A percentile compares a stretch with the other conserved stretches of the same genome.
These are phyloP conservation scores for Letharia lupina DNA, from an alignment of 495 filamentous ascomycete genomes.

Conservation along the genomic window DNA sequence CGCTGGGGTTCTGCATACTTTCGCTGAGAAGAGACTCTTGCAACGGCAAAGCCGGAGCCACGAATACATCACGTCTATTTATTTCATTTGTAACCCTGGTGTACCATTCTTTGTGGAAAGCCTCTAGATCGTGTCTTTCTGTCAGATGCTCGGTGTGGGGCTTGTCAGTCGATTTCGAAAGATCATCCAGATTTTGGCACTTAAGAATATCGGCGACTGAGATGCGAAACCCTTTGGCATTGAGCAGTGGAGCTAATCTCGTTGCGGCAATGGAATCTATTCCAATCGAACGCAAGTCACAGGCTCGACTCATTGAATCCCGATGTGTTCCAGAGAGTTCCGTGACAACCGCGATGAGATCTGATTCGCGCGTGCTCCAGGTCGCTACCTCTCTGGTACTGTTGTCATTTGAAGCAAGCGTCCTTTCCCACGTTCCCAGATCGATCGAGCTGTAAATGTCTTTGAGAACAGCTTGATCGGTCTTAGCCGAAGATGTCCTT, in stretches of 20 bases:
- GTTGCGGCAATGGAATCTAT: slow-evolving; percentile 35
- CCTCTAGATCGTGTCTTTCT: slow-evolving; percentile 24
- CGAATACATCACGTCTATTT: slow-evolving; percentile 16
- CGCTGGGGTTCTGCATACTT: slow-evolving; percentile 29
- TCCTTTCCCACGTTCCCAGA: slow-evolving; percentile 30
- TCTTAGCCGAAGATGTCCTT: slow-evolving; percentile 32
- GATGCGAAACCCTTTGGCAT: slow-evolving; percentile 24
- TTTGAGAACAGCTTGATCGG: slow-evolving; percentile 30
- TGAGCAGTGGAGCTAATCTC: slow-evolving; percentile 28
- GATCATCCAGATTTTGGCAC: slow-evolving; percentile 27
- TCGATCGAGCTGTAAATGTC: slow-evolving; percentile 28
- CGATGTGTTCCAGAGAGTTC: slow-evolving; percentile 26
- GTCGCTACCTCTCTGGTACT: slow-evolving; percentile 1
- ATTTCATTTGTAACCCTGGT: slow-evolving; percentile 17
- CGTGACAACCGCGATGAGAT: slow-evolving; percentile 26
- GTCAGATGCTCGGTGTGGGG: neutral
- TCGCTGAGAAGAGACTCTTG: slow-evolving; percentile 35
- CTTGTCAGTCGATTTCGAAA: neutral
- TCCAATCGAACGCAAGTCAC: slow-evolving; percentile 29
- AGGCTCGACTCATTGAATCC: slow-evolving; percentile 24
- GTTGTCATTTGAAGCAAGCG: slow-evolving; percentile 20
- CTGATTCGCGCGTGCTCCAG: slow-evolving; percentile 7
- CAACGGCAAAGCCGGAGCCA: slow-evolving; percentile 27
- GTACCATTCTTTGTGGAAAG: slow-evolving; percentile 27
- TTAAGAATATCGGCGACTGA: slow-evolving; percentile 30